These are phyloP conservation scores for Paspalum vaginatum DNA, from an alignment of 176 grass and related monocot genomes.

Conservation along the genomic window DNA sequence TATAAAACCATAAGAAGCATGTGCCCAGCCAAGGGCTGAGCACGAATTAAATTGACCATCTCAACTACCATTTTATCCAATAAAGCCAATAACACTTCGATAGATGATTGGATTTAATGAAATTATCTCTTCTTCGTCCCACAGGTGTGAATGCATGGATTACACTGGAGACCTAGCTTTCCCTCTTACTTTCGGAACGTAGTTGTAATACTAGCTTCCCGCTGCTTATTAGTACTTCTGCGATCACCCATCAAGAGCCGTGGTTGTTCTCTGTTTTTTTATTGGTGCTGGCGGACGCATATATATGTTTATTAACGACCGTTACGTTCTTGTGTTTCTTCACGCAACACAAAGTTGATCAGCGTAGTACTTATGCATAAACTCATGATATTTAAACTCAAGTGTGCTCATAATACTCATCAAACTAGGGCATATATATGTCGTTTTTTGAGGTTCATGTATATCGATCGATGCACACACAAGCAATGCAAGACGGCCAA, in stretches of 20 bases:
- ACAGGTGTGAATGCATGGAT: background rate
- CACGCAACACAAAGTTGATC: conserved; percentile 16
- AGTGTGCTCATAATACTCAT: background rate
- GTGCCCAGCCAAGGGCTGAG: background rate
- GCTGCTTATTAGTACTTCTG: too few species aligned
- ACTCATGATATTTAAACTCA: background rate
- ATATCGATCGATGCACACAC: background rate
- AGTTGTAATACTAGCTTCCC: too few species aligned
- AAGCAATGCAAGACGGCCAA: background rate
- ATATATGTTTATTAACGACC: background rate
- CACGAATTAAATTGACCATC: background rate
- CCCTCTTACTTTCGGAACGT: too few species aligned
- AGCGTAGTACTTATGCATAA: background rate
- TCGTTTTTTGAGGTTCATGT: background rate
- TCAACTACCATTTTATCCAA: too few species aligned
- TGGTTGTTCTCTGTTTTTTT: background rate
- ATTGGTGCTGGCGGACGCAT: background rate
- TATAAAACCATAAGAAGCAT: background rate
- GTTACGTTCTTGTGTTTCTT: background rate
- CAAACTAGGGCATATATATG: background rate
- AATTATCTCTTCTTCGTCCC: background rate
- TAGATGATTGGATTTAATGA: background rate
- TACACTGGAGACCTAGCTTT: background rate
- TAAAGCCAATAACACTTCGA: background rate
- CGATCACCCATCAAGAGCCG: too few species aligned